phyloP scores from a whole-genome alignment of 352 stramenopile genomes.

The Phytophthora colocasiae region DNA sequence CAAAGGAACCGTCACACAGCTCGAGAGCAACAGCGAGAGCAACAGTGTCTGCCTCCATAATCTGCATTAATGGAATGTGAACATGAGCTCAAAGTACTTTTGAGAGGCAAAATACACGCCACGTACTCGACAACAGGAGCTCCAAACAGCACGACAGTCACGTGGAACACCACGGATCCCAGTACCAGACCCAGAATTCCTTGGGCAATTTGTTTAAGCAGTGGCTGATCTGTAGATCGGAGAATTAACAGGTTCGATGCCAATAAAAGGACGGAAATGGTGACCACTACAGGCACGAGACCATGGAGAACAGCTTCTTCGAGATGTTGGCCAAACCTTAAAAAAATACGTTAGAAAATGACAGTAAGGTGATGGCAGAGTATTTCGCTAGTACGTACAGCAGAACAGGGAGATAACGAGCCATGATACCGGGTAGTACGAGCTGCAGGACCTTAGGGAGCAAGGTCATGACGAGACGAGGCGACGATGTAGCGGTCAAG shows the following conservation, averaged over 20 bases:
- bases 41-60: conserved; percentile 69
- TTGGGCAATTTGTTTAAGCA: conserved; percentile 11
- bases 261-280: conserved; percentile 41
- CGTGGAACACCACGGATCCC: conserved; percentile 58
- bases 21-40: conserved; percentile 65
- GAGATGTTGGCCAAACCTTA: conserved; percentile 43
- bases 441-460: conserved; percentile 33
- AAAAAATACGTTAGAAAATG: neutral
- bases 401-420: conserved; percentile 31
- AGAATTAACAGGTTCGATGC: conserved; percentile 41
- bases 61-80: conserved; percentile 35
- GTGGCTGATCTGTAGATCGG: conserved; percentile 14
- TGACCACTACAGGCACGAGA: conserved; percentile 48
- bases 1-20: conserved; percentile 52
- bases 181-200: conserved; percentile 43
- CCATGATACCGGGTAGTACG: conserved; percentile 21
- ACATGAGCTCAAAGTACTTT: conserved; percentile 3
- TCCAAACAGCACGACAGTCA: conserved; percentile 76
- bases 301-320: conserved; percentile 57
- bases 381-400: conserved; percentile 13
- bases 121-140: conserved; percentile 70
- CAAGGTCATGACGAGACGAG: conserved; percentile 31
- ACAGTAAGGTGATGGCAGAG: too few species aligned
- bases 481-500: conserved; percentile 17
- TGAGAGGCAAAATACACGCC: neutral